These are phyloP conservation scores for Dryas octopetala DNA, from an alignment of 306 rosid genomes.

Conservation along the genomic window DNA sequence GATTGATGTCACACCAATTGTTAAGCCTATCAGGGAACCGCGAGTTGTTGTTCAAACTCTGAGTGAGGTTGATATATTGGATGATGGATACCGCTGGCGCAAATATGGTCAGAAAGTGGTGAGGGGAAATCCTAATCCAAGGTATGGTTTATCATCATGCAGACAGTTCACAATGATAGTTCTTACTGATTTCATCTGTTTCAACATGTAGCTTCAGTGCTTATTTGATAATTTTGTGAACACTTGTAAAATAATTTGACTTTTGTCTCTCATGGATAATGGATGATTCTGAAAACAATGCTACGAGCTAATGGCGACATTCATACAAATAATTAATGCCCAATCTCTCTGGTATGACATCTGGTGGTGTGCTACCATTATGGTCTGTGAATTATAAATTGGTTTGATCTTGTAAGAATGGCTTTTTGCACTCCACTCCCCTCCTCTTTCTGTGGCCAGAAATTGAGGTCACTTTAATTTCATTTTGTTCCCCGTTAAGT, in stretches of 20 bases:
- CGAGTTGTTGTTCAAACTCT: conserved; percentile 96
- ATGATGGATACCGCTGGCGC: conserved; percentile 99
- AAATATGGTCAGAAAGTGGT: conserved; percentile 99
- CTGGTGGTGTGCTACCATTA: neutral
- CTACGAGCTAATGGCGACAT: conserved; percentile 7
- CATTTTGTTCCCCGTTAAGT: neutral
- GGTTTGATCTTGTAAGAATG: neutral
- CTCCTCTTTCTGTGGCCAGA: neutral
- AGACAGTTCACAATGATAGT: neutral
- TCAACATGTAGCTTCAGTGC: conserved; percentile 14
- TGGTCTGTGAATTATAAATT: neutral
- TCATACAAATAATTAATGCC: conserved; percentile 17
- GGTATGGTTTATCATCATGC: conserved; percentile 49
- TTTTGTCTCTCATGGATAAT: conserved; percentile 4
- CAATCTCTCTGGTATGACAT: conserved; percentile 11
- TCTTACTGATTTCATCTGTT: conserved; percentile 13
- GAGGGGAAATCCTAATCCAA: conserved; percentile 98
- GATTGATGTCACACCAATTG: conserved; percentile 66
- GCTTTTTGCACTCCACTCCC: neutral
- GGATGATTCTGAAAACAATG: neutral
- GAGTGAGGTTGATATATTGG: conserved; percentile 98
- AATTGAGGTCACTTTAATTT: neutral
- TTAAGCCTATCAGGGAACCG: conserved; percentile 94
- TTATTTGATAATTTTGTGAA: conserved; percentile 5
- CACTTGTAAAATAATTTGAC: neutral